Evolutionary conservation across 306 rosid genomes (phyloP).

Genomic region (Lathyrus aphaca): DNA sequence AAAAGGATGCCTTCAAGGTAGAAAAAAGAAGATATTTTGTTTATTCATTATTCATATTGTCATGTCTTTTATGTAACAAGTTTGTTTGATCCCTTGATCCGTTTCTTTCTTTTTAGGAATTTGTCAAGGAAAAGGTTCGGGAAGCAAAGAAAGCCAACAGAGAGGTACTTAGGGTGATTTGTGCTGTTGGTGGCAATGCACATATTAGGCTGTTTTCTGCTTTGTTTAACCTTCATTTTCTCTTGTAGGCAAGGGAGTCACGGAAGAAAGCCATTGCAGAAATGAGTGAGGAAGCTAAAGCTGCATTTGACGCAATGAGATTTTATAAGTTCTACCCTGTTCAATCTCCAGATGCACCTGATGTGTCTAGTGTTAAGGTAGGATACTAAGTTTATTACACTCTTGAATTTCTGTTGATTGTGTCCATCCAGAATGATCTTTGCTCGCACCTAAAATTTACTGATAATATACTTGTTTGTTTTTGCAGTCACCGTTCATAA

Average conservation of each 20-base stretch:
- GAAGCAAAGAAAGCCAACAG: conserved; percentile 77
- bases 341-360: conserved; percentile 69
- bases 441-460: neutral
- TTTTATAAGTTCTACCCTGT: conserved; percentile 91
- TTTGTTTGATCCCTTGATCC: conserved; percentile 8
- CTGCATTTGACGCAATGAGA: conserved; percentile 71
- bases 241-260: conserved; percentile 76
- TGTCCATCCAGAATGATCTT: neutral
- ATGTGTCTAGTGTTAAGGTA: conserved; percentile 78
- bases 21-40: conserved; percentile 15
- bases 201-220: conserved; percentile 8
- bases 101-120: conserved; percentile 53
- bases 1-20: conserved; percentile 82
- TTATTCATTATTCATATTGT: neutral
- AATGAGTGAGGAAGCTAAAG: conserved; percentile 74
- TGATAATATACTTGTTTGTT: neutral
- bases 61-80: neutral
- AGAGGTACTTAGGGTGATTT: conserved; percentile 51
- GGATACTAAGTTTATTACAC: neutral
- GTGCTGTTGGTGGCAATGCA: conserved; percentile 7
- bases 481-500: conserved; percentile 77
- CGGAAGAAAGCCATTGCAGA: conserved; percentile 71
- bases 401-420: conserved; percentile 26
- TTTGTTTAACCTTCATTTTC: conserved; percentile 11
- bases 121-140: conserved; percentile 77